phyloP scores from a whole-genome alignment of 2,329 filamentous ascomycete species.

The Malbranchea zuffiana region DNA sequence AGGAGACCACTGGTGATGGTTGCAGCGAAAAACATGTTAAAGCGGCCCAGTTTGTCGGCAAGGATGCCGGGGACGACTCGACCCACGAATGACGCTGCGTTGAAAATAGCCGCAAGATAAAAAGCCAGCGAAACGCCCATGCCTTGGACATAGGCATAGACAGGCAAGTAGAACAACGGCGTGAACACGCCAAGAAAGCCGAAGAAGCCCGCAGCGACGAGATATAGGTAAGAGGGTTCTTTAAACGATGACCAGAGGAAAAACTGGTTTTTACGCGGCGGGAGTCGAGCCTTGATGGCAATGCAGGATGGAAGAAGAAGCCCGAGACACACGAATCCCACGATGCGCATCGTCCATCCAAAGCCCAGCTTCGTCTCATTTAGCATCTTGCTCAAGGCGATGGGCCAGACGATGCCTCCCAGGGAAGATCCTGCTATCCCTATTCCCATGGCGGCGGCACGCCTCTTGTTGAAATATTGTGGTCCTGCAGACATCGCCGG shows the following conservation, averaged over 20 bases:
- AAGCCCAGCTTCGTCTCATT: slow-evolving; percentile 41
- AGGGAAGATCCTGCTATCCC: slow-evolving; percentile 47
- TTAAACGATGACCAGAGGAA: slow-evolving; percentile 6
- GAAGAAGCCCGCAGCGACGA: slow-evolving; percentile 20
- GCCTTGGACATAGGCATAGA: slow-evolving; percentile 50
- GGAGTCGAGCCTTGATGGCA: slow-evolving; percentile 10
- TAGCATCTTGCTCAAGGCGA: slow-evolving; percentile 3
- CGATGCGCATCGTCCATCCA: slow-evolving; percentile 42
- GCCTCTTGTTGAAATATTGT: slow-evolving; percentile 51
- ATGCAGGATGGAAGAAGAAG: slow-evolving; percentile 8
- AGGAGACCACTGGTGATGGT: slow-evolving; percentile 34
- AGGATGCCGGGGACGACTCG: slow-evolving; percentile 49
- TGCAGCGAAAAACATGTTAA: slow-evolving; percentile 43
- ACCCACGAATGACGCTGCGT: slow-evolving; percentile 50
- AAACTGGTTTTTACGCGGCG: slow-evolving; percentile 1
- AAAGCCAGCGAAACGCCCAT: slow-evolving; percentile 47
- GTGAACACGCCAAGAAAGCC: slow-evolving; percentile 39
- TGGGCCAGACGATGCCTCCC: slow-evolving; percentile 38
- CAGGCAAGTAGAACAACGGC: slow-evolving; percentile 44
- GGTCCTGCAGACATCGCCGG: slow-evolving; percentile 53
- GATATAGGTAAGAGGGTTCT: slow-evolving; percentile 2
- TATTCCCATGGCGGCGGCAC: slow-evolving; percentile 49
- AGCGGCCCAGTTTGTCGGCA: slow-evolving; percentile 38
- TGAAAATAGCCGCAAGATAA: slow-evolving; percentile 59
- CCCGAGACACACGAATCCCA: slow-evolving; percentile 39